Evolutionary conservation across 2,329 filamentous ascomycete genomes (phyloP), one percentile per base, ranked within the genome.

Genomic region (Monilinia laxa): DNA sequence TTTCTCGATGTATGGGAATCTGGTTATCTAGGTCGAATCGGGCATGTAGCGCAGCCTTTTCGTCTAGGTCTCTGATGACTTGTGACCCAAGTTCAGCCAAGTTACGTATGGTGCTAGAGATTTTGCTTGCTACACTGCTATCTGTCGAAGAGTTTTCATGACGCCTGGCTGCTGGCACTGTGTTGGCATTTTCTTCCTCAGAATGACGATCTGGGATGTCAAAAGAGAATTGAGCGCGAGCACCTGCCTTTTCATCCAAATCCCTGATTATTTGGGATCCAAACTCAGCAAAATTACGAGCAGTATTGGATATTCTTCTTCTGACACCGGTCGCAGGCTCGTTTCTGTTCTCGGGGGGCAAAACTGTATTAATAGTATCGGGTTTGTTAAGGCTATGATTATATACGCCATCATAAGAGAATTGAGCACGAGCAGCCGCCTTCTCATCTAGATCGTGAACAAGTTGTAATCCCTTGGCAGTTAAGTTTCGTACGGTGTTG

Each of bases 31-130:
- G 58, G 25, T 71, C 71, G 57, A 77, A 76, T 45, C 74, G 58
- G 31, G 56, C 31, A 16, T 52, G 31, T 31, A 66, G 52, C 62
- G 65, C 31, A 59, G 63, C 23, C 63, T 70, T 45, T 53, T 55
- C 12, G 47, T 60, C 58, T 68, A 62, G 16, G 55, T 67, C 47
- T 7, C 53, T 35, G 20, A 65, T 77, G 62, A 77, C 76, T 60
- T 75, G 74, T 68, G 81, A 73, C 49, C 79, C 79, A 68, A 81
- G 71, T 54, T 76, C 77, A 68, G 79, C 73, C 72, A 80, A 79
- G 62, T 78, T 79, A 70, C 80, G 76, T 68, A 81, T 76, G 63
- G 76, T 77, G 62, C 79, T 76, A 71, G 79, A 77, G 20, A 73
- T 68, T 38, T 79, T 76, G 47, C 75, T 73, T 60, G 70, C 74